Percentiles rank a stretch among this genome's conserved stretches.
Evolutionary conservation across 2,329 filamentous ascomycete genomes (phyloP).

Genomic region (Ophiostoma angusticollis): DNA sequence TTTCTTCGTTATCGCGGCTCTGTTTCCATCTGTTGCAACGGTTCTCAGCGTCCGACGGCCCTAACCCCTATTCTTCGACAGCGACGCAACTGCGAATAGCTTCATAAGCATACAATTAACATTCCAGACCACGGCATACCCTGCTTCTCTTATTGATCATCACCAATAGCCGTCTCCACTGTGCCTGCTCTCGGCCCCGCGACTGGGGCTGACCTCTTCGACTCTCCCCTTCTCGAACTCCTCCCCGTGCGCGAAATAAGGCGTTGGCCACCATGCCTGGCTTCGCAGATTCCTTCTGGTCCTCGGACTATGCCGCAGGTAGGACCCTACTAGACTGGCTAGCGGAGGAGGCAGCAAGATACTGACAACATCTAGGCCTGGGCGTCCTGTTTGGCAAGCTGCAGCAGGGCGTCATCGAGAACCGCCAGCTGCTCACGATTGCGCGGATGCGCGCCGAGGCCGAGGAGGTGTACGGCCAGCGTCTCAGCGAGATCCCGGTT

Average conservation of each 20-base stretch:
- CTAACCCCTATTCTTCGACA: no score
- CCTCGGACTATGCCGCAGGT: constrained; percentile 91
- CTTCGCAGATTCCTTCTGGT: constrained; percentile 97
- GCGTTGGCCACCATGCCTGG: constrained; percentile 52
- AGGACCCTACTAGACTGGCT: constrained; percentile 19
- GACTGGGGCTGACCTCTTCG: background rate
- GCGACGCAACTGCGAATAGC: no score
- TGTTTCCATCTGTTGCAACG: no score
- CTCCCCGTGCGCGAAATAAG: background rate
- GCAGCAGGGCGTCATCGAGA: constrained; percentile 89
- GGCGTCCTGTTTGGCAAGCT: constrained; percentile 93
- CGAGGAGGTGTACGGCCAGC: constrained; percentile 76
- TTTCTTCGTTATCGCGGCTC: no score
- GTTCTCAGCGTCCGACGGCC: no score
- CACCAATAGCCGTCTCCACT: background rate
- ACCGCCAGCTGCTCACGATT: constrained; percentile 84
- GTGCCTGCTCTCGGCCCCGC: background rate
- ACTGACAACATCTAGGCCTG: constrained; percentile 41
- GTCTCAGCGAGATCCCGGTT: constrained; percentile 68
- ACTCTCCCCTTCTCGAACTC: background rate
- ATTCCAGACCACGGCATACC: background rate
- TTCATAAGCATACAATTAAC: no score
- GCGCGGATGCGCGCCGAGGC: constrained; percentile 91
- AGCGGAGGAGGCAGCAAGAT: background rate
- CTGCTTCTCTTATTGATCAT: no score